A percentile compares a stretch with the other conserved stretches of the same genome.
These are phyloP conservation scores for Lactarius vividus DNA, from an alignment of 768 basidiomycete species.

Conservation along the genomic window DNA sequence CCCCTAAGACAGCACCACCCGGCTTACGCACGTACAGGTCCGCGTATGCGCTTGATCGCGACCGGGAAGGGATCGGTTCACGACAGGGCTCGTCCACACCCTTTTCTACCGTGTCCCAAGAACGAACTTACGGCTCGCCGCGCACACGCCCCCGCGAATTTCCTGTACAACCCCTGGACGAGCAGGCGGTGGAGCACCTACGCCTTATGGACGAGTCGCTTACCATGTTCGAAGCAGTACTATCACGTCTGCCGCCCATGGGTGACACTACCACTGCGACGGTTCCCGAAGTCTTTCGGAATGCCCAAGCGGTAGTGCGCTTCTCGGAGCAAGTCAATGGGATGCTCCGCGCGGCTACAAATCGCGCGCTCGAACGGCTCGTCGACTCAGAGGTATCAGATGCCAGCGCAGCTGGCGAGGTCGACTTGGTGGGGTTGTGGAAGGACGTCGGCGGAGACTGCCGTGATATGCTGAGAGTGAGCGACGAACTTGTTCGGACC, in stretches of 20 bases:
- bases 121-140: slow-evolving; percentile 28
- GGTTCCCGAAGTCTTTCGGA: slow-evolving; percentile 54
- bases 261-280: slow-evolving; percentile 40
- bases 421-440: slow-evolving; percentile 60
- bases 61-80: slow-evolving; percentile 25
- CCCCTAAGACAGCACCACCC: slow-evolving; percentile 41
- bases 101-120: slow-evolving; percentile 20
- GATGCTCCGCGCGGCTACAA: slow-evolving; percentile 54
- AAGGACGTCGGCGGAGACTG: slow-evolving; percentile 66
- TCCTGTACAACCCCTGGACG: slow-evolving; percentile 18
- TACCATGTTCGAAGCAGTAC: slow-evolving; percentile 63
- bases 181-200: slow-evolving; percentile 51
- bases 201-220: slow-evolving; percentile 70
- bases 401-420: slow-evolving; percentile 33
- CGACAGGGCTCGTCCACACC: slow-evolving; percentile 20
- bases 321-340: slow-evolving; percentile 66
- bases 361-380: slow-evolving; percentile 65
- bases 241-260: slow-evolving; percentile 53
- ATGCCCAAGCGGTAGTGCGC: slow-evolving; percentile 60
- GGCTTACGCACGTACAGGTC: slow-evolving; percentile 43
- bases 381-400: slow-evolving; percentile 72
- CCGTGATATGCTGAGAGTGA: slow-evolving; percentile 64
- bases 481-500: slow-evolving; percentile 76
- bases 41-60: slow-evolving; percentile 37
- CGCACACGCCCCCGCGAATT: slow-evolving; percentile 17